Evolutionary conservation across 495 filamentous ascomycete species (phyloP).

Genomic region (Aspergillus campestris): DNA sequence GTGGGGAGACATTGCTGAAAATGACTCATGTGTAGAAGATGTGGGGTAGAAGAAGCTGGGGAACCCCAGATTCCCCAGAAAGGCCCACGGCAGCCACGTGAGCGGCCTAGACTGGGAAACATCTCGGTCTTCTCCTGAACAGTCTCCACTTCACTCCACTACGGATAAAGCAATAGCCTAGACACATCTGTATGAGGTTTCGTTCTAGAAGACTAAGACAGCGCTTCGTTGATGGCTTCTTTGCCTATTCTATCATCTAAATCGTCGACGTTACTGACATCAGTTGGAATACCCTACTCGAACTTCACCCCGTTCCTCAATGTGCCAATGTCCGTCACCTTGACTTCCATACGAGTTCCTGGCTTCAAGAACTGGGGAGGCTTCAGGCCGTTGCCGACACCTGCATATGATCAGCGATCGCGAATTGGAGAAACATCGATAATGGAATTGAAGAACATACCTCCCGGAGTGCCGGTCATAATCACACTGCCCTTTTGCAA

Average conservation of each 20-base stretch:
- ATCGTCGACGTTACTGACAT: background rate
- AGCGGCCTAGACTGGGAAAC: too few relatives aligned
- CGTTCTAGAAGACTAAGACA: too few relatives aligned
- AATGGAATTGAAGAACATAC: conserved; percentile 7
- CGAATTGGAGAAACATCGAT: too few relatives aligned
- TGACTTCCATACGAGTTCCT: background rate
- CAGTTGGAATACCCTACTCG: background rate
- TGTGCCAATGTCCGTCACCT: background rate
- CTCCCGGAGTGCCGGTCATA: conserved; percentile 58
- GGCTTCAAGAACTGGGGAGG: background rate
- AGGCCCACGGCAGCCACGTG: too few relatives aligned
- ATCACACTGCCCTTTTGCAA: conserved; percentile 66
- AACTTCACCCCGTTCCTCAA: background rate
- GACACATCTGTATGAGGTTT: too few relatives aligned
- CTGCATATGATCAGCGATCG: background rate
- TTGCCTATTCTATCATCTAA: too few relatives aligned
- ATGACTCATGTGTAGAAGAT: background rate
- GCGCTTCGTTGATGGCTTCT: too few relatives aligned
- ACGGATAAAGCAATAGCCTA: too few relatives aligned
- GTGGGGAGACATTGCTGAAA: background rate
- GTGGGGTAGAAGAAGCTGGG: too few relatives aligned
- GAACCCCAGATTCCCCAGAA: too few relatives aligned
- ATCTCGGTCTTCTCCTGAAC: too few relatives aligned
- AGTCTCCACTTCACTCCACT: too few relatives aligned
- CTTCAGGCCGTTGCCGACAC: background rate